A percentile compares a stretch with the other conserved stretches of the same genome.
These are phyloP conservation scores for Paramecium sexaurelia DNA, from an alignment of 73 alveolate genomes.

Conservation along the genomic window DNA sequence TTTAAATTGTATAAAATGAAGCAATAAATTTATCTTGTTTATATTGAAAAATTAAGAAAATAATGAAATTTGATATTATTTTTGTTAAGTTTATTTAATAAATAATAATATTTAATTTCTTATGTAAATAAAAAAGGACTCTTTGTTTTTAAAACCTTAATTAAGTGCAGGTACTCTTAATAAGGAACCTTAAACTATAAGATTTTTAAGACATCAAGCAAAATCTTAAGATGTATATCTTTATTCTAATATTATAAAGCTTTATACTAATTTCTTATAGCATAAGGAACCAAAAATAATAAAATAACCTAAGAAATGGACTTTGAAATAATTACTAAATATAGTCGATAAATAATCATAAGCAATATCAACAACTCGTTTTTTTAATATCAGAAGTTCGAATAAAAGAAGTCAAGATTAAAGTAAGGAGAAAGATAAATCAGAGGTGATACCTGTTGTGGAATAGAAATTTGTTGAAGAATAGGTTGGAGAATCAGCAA, in stretches of 20 bases:
- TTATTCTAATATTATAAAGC: not conserved
- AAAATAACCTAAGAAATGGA: slow-evolving; percentile 13
- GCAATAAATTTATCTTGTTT: too few species aligned
- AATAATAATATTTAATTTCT: too few species aligned
- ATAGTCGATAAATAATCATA: not conserved
- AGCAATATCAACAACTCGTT: slow-evolving; percentile 1
- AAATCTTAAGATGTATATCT: not conserved
- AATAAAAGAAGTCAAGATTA: not conserved
- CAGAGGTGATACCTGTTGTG: not conserved
- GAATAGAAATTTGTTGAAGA: slow-evolving; percentile 11
- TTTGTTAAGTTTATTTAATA: too few species aligned
- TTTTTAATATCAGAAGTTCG: not conserved
- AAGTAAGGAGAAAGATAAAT: slow-evolving; percentile 26
- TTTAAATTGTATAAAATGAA: too few species aligned
- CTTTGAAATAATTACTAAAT: not conserved
- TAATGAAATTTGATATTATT: too few species aligned
- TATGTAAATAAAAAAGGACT: not conserved
- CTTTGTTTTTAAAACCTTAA: not conserved
- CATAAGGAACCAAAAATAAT: not conserved
- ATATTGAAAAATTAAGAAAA: too few species aligned
- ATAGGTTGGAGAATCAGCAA: slow-evolving; percentile 4
- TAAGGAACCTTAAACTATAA: not conserved
- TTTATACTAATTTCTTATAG: not conserved
- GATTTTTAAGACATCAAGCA: not conserved
- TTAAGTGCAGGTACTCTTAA: not conserved